Evolutionary conservation across 345 rosid species (phyloP).

Genomic region (Rhizophora apiculata): DNA sequence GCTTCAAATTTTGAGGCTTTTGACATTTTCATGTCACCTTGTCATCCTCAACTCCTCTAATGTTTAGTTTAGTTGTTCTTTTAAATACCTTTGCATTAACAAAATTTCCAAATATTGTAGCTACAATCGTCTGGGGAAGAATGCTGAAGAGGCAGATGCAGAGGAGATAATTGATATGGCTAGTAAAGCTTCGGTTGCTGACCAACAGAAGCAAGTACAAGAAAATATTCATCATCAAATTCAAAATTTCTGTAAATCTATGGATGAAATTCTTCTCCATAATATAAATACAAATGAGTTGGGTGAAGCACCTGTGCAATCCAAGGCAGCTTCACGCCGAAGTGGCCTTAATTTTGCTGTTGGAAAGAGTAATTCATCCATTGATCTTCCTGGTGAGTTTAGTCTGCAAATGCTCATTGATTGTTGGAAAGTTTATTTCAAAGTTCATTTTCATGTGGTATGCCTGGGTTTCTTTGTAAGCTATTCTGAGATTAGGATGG

Average conservation of each 20-base stretch:
- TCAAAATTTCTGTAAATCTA: slow-evolving; percentile 43
- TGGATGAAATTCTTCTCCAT: slow-evolving; percentile 67
- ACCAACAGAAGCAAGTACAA: slow-evolving; percentile 80
- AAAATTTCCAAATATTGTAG: slow-evolving; percentile 31
- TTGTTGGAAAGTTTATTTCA: background rate
- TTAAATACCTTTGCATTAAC: slow-evolving; percentile 4
- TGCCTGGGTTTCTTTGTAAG: no score
- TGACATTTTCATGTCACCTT: background rate
- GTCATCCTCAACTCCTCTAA: background rate
- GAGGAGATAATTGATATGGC: slow-evolving; percentile 88
- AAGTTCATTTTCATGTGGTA: no score
- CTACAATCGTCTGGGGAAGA: slow-evolving; percentile 66
- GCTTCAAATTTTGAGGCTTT: background rate
- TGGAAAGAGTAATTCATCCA: slow-evolving; percentile 39
- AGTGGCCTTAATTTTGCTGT: slow-evolving; percentile 86
- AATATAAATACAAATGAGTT: slow-evolving; percentile 23
- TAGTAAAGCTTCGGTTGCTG: slow-evolving; percentile 56
- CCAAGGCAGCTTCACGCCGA: slow-evolving; percentile 38
- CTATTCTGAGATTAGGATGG: no score
- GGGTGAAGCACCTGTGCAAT: slow-evolving; percentile 23
- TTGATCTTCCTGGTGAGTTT: slow-evolving; percentile 46
- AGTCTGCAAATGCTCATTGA: background rate
- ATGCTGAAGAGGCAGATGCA: slow-evolving; percentile 74
- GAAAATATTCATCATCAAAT: slow-evolving; percentile 73
- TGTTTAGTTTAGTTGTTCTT: background rate